A percentile compares a stretch with the other conserved stretches of the same genome.
These are phyloP conservation scores for Ophiocordyceps sinensis DNA, from an alignment of 2,329 filamentous ascomycete species.

Conservation along the genomic window DNA sequence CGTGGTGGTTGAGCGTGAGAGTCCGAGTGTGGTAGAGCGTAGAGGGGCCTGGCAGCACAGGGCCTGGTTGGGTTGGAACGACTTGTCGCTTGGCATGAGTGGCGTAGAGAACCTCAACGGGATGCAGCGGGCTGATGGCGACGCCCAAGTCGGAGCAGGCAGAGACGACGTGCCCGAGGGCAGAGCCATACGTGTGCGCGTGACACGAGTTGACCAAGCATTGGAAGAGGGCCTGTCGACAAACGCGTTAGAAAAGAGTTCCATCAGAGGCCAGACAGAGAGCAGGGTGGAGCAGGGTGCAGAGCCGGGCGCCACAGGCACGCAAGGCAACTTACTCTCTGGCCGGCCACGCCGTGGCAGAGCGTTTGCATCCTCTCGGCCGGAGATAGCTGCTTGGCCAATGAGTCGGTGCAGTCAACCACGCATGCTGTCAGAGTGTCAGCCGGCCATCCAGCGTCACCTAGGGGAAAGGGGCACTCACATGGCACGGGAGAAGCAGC, in stretches of 20 bases:
- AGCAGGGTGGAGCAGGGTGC: not conserved
- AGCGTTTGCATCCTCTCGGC: not conserved
- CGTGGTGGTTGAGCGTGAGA: constrained; percentile 7
- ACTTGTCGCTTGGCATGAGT: constrained; percentile 4
- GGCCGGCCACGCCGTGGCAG: constrained; percentile 7
- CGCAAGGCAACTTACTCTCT: constrained; percentile 8
- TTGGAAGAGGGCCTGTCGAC: constrained; percentile 14
- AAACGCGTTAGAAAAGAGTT: not conserved
- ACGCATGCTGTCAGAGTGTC: constrained; percentile 1
- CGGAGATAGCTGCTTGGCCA: constrained; percentile 2
- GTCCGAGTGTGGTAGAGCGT: not conserved
- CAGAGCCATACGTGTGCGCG: constrained; percentile 13
- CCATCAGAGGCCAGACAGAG: not conserved
- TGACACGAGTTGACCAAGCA: constrained; percentile 15
- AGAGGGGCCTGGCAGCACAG: constrained; percentile 1
- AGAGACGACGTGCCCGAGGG: constrained; percentile 12
- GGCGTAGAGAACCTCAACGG: constrained; percentile 12
- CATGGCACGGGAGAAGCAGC: not conserved
- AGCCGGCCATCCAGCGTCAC: not conserved
- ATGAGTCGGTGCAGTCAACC: constrained; percentile 6
- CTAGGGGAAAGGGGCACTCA: not conserved
- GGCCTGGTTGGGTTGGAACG: not conserved
- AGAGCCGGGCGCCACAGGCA: not conserved
- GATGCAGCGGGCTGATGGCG: constrained; percentile 14
- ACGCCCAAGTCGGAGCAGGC: constrained; percentile 13